phyloP scores from a whole-genome alignment of 108 stramenopile genomes.

The Skeletonema menzelii region DNA sequence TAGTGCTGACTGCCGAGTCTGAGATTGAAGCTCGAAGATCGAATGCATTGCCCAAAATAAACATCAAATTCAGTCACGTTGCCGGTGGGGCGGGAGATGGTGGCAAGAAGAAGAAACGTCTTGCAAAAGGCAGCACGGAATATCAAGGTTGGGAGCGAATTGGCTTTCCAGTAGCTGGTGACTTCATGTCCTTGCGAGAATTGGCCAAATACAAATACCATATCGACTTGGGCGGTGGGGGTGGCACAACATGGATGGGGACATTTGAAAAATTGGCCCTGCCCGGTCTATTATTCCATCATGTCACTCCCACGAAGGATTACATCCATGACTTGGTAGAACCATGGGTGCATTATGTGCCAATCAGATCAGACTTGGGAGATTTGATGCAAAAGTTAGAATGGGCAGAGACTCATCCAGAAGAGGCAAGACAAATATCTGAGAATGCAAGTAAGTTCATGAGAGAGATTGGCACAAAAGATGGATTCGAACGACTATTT shows the following conservation, averaged over 20 bases:
- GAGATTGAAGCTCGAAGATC: background rate
- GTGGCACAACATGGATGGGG: slow-evolving; percentile 23
- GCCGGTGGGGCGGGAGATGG: background rate
- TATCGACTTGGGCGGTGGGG: slow-evolving; percentile 39
- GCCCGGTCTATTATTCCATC: slow-evolving; percentile 27
- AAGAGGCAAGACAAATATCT: background rate
- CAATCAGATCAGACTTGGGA: background rate
- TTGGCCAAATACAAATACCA: slow-evolving; percentile 25
- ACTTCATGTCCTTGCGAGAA: background rate
- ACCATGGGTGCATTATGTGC: slow-evolving; percentile 20
- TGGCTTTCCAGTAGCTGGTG: slow-evolving; percentile 1
- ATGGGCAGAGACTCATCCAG: slow-evolving; percentile 11
- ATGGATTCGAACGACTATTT: background rate
- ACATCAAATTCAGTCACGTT: slow-evolving; percentile 1
- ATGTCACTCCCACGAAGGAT: slow-evolving; percentile 15
- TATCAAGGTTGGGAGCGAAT: background rate
- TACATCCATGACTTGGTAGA: slow-evolving; percentile 10
- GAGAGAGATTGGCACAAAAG: background rate
- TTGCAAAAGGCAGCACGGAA: background rate
- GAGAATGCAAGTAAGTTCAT: background rate
- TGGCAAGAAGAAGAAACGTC: background rate
- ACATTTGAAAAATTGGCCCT: slow-evolving; percentile 28
- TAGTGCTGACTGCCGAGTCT: background rate
- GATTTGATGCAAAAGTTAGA: slow-evolving; percentile 9
- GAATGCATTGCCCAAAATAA: background rate